Conservation (phyloP, 1,284 basidiomycete species). For the Tilletiaria anomala region DNA sequence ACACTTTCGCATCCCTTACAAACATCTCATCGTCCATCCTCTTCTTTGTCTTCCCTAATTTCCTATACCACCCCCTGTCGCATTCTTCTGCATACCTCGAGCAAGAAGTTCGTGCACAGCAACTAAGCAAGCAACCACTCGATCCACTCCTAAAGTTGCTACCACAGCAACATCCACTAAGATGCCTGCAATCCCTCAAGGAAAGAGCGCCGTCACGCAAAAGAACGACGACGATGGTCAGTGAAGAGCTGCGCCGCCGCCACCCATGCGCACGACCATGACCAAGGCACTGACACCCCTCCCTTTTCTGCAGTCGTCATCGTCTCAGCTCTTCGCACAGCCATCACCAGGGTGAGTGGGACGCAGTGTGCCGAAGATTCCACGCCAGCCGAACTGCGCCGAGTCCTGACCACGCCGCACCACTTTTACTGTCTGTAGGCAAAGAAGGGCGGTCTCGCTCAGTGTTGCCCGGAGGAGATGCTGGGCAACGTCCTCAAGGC, state of each 20-base stretch:
- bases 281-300: background rate
- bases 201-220: slow-evolving; percentile 4
- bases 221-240: slow-evolving; percentile 38
- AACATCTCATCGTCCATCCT: too few relatives aligned
- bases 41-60: too few relatives aligned
- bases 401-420: too few relatives aligned
- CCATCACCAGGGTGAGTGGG: slow-evolving; percentile 82
- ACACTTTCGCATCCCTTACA: too few relatives aligned
- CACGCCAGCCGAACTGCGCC: too few relatives aligned
- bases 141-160: too few relatives aligned
- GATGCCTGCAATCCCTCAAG: slow-evolving; percentile 2
- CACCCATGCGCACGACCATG: background rate
- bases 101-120: too few relatives aligned
- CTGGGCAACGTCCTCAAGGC: slow-evolving; percentile 52
- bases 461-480: slow-evolving; percentile 59
- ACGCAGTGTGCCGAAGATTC: slow-evolving; percentile 1
- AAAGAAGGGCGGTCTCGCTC: slow-evolving; percentile 86
- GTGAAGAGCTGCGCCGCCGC: slow-evolving; percentile 3
- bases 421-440: too few relatives aligned
- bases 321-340: slow-evolving; percentile 69
- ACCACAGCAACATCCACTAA: too few relatives aligned
- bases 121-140: too few relatives aligned
- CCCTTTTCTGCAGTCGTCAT: slow-evolving; percentile 54
- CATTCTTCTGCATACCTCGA: too few relatives aligned
- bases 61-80: too few relatives aligned